Evolutionary conservation across 176 grass and related monocot species (phyloP).

Genomic region (Canna indica): DNA sequence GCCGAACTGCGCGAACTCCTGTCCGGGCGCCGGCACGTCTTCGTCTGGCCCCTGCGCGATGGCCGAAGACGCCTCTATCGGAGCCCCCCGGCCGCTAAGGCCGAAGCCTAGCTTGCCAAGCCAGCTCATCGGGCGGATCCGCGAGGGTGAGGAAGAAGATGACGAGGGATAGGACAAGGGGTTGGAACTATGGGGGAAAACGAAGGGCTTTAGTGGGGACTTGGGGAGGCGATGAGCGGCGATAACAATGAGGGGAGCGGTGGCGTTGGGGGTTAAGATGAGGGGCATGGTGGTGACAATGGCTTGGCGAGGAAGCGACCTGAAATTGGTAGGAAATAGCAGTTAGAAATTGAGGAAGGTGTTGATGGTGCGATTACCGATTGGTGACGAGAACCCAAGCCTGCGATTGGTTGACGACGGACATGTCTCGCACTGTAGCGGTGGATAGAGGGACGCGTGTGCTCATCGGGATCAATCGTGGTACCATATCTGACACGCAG

Average conservation of each 20-base stretch:
- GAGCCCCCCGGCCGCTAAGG: conserved; percentile 35
- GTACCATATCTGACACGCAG: neutral
- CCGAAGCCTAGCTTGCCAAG: conserved; percentile 89
- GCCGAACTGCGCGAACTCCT: conserved; percentile 82
- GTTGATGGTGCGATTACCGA: neutral
- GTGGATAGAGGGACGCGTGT: neutral
- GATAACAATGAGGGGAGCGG: conserved; percentile 25
- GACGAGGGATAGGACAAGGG: conserved; percentile 16
- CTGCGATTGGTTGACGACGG: neutral
- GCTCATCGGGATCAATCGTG: neutral
- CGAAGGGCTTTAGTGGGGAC: neutral
- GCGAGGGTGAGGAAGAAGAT: neutral
- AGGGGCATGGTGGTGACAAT: conserved; percentile 45
- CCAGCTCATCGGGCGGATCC: conserved; percentile 65
- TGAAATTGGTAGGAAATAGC: neutral
- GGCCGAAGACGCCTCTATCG: conserved; percentile 58
- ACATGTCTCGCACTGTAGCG: neutral
- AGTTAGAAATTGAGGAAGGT: neutral
- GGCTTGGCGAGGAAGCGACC: conserved; percentile 32
- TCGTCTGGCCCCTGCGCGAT: conserved; percentile 87
- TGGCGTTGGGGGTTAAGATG: conserved; percentile 25
- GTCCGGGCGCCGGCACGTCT: conserved; percentile 57
- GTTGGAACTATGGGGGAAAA: neutral
- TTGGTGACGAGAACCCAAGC: neutral
- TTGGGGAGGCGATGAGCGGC: conserved; percentile 15